Conservation (phyloP, 352 stramenopile genomes). For the Pythium phragmiticola region DNA sequence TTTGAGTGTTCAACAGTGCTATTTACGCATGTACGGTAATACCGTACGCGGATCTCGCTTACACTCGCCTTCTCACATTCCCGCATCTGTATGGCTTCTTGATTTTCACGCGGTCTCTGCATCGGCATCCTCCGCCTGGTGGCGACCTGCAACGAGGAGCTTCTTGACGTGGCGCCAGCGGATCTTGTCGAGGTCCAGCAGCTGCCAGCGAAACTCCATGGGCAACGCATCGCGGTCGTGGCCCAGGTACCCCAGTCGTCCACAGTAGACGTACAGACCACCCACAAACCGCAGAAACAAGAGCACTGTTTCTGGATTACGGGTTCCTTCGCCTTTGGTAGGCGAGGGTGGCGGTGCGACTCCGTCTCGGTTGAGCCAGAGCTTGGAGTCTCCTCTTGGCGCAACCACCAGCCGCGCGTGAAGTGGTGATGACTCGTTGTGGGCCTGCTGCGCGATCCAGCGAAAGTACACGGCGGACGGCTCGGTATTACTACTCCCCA, state of each 20-base stretch:
- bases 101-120: too few relatives aligned
- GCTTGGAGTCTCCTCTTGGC: slow-evolving; percentile 29
- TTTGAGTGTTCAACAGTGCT: too few relatives aligned
- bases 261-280: slow-evolving; percentile 68
- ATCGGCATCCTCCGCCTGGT: too few relatives aligned
- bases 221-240: slow-evolving; percentile 28
- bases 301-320: slow-evolving; percentile 30
- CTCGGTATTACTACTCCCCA: background rate
- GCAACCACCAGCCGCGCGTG: slow-evolving; percentile 32
- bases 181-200: slow-evolving; percentile 41
- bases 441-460: slow-evolving; percentile 48
- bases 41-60: too few relatives aligned
- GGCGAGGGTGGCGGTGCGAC: background rate
- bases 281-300: slow-evolving; percentile 52
- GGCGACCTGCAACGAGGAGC: slow-evolving; percentile 22
- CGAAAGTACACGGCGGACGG: slow-evolving; percentile 42
- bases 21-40: too few relatives aligned
- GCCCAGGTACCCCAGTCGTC: slow-evolving; percentile 53
- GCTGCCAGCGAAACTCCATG: slow-evolving; percentile 68
- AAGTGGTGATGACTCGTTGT: slow-evolving; percentile 29
- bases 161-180: slow-evolving; percentile 31
- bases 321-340: background rate
- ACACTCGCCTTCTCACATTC: too few relatives aligned
- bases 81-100: too few relatives aligned
- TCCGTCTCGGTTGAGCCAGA: slow-evolving; percentile 31